A percentile compares a stretch with the other conserved stretches of the same genome.
Conservation (phyloP, 2,329 filamentous ascomycete species). For the Elsinoe australis region DNA sequence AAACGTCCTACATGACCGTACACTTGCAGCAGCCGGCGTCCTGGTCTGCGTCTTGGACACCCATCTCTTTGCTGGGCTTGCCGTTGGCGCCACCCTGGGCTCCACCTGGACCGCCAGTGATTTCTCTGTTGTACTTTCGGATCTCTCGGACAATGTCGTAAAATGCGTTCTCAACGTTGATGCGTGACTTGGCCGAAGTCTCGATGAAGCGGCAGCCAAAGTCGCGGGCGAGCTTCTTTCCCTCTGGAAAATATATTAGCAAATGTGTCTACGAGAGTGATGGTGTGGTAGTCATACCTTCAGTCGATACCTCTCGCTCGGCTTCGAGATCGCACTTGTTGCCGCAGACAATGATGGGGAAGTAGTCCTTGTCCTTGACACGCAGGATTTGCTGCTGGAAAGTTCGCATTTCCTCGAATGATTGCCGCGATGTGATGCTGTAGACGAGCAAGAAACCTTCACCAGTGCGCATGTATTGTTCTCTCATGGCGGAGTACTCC, state of each 20-base stretch:
- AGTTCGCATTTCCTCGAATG: slow-evolving; percentile 95
- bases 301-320: slow-evolving; percentile 82
- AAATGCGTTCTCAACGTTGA: slow-evolving; percentile 97
- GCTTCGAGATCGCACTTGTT: slow-evolving; percentile 91
- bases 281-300: slow-evolving; percentile 56
- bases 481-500: slow-evolving; percentile 98
- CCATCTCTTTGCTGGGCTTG: slow-evolving; percentile 71
- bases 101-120: slow-evolving; percentile 76
- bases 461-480: slow-evolving; percentile 99
- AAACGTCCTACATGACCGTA: slow-evolving; percentile 65
- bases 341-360: slow-evolving; percentile 96
- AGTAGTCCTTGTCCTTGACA: slow-evolving; percentile 99
- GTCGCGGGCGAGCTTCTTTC: slow-evolving; percentile 71
- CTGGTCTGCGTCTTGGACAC: slow-evolving; percentile 57
- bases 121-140: slow-evolving; percentile 95
- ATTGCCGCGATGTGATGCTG: slow-evolving; percentile 94
- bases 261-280: slow-evolving; percentile 7
- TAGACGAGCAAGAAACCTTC: slow-evolving; percentile 97
- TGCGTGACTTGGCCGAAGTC: slow-evolving; percentile 94
- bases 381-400: slow-evolving; percentile 98
- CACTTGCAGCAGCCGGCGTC: slow-evolving; percentile 76
- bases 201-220: slow-evolving; percentile 99
- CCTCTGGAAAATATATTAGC: slow-evolving; percentile 54
- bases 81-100: slow-evolving; percentile 46
- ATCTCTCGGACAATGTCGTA: slow-evolving; percentile 98